Conservation (phyloP, 1,139 yeast genomes). For the Yamadazyma kanchanaburiensis region DNA sequence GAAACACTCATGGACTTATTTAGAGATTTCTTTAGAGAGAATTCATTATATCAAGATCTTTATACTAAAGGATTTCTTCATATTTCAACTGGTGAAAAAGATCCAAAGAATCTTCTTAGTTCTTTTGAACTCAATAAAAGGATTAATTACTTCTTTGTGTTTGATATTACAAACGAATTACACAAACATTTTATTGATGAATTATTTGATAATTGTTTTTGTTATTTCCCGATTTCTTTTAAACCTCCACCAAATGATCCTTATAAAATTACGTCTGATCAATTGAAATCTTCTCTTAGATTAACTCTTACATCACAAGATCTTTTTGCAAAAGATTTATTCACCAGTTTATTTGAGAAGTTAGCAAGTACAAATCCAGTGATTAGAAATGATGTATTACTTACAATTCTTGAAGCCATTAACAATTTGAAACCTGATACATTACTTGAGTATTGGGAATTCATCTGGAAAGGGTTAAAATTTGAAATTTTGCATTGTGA, state of each 20-base stretch:
- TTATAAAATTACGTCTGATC: conserved; percentile 72
- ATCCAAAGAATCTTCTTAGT: conserved; percentile 77
- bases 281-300: conserved; percentile 60
- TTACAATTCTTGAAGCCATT: conserved; percentile 59
- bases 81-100: conserved; percentile 85
- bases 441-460: conserved; percentile 59
- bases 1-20: conserved; percentile 24
- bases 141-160: conserved; percentile 46
- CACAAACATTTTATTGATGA: conserved; percentile 41
- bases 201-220: conserved; percentile 82
- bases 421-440: conserved; percentile 46
- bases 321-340: conserved; percentile 66
- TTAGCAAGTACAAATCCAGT: conserved; percentile 76
- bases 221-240: conserved; percentile 96
- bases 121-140: conserved; percentile 60
- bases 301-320: conserved; percentile 62
- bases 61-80: conserved; percentile 59
- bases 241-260: conserved; percentile 93
- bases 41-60: conserved; percentile 23
- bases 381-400: conserved; percentile 74
- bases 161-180: conserved; percentile 36
- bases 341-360: conserved; percentile 79
- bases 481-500: conserved; percentile 82
- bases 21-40: conserved; percentile 9
- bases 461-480: conserved; percentile 85